Percentiles rank a stretch among this genome's conserved stretches.
These are phyloP conservation scores for Agapanthus africanus DNA, from an alignment of 106 monocot genomes.

Conservation along the genomic window DNA sequence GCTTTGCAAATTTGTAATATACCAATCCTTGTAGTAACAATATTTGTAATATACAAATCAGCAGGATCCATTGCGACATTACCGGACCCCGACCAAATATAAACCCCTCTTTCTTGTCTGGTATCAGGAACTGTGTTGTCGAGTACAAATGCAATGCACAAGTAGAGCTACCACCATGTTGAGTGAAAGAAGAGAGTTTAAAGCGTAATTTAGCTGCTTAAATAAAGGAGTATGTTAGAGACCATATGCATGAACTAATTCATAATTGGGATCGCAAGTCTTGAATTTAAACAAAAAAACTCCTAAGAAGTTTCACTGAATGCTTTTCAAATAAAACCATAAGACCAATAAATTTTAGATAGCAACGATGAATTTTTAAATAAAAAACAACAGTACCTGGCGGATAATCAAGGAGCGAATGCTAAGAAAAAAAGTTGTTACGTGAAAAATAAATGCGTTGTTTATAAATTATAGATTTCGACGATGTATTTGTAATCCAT, in stretches of 20 bases:
- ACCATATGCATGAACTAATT: not conserved
- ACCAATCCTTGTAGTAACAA: no score
- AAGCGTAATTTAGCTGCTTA: constrained; percentile 64
- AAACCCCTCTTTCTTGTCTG: constrained; percentile 86
- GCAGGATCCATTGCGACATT: constrained; percentile 31
- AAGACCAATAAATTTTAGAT: not conserved
- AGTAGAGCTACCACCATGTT: constrained; percentile 91
- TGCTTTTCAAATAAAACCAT: not conserved
- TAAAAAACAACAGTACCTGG: no score
- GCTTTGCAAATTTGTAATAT: no score
- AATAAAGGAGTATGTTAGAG: not conserved
- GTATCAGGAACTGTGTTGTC: constrained; percentile 98
- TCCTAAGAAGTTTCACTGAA: not conserved
- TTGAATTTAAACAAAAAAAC: not conserved
- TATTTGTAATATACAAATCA: no score
- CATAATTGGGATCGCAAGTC: not conserved
- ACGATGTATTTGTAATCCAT: no score
- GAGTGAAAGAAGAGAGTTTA: constrained; percentile 81
- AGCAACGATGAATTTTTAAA: not conserved
- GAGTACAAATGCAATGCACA: constrained; percentile 76
- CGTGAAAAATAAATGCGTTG: no score
- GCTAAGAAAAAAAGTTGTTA: no score
- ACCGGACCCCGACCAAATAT: constrained; percentile 69
- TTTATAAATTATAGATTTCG: no score
- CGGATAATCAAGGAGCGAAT: no score